phyloP scores from a whole-genome alignment of 306 rosid genomes.

The Adenanthera pavonina region DNA sequence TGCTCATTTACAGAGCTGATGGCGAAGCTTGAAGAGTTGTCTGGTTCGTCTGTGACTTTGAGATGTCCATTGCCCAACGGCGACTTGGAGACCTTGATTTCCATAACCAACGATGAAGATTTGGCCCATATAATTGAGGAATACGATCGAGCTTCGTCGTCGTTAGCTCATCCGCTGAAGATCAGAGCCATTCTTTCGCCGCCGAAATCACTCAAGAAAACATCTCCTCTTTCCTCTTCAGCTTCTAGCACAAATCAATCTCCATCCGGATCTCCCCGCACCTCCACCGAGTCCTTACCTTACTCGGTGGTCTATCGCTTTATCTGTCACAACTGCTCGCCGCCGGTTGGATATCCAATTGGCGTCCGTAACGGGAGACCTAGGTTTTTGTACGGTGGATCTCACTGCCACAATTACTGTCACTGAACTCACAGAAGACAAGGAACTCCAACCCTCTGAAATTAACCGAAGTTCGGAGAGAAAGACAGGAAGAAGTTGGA shows the following conservation, averaged over 20 bases:
- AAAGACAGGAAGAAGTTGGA: neutral
- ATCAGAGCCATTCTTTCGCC: conserved; percentile 74
- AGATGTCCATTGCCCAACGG: conserved; percentile 76
- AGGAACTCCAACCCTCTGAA: too few relatives aligned
- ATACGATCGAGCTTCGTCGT: conserved; percentile 64
- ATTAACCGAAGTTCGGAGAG: neutral
- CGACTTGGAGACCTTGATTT: conserved; percentile 81
- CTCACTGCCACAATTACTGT: conserved; percentile 39
- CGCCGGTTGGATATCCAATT: conserved; percentile 35
- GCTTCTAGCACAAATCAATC: conserved; percentile 47
- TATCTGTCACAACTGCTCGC: conserved; percentile 32
- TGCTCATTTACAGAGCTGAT: conserved; percentile 57
- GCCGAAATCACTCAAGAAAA: conserved; percentile 49
- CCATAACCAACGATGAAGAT: conserved; percentile 80
- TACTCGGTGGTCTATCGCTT: conserved; percentile 36
- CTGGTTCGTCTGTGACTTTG: conserved; percentile 65
- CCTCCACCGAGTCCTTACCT: conserved; percentile 37
- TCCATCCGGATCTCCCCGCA: conserved; percentile 49
- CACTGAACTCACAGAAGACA: conserved; percentile 37
- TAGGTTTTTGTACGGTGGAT: conserved; percentile 36
- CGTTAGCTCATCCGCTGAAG: conserved; percentile 52
- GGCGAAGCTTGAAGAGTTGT: conserved; percentile 72
- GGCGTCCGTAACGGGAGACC: conserved; percentile 49
- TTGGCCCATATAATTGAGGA: conserved; percentile 66
- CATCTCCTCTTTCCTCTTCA: conserved; percentile 58